Conservation (phyloP, 345 rosid species). For the Gossypium arboreum region DNA sequence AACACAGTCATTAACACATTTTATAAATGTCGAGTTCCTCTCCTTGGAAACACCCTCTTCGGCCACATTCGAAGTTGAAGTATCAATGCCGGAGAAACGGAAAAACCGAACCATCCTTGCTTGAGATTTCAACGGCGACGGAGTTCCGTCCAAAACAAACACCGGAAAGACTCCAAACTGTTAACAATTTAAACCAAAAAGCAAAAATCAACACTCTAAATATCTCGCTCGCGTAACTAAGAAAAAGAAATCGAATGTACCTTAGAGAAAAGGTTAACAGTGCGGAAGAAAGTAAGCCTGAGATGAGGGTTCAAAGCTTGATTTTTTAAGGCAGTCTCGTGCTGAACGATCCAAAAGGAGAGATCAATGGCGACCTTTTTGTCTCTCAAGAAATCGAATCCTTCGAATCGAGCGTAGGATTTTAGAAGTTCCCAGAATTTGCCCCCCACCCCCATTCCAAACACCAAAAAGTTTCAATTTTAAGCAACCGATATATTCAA, state of each 20-base stretch:
- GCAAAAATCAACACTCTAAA: not conserved
- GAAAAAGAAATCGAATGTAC: slow-evolving; percentile 22
- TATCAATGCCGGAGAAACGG: slow-evolving; percentile 53
- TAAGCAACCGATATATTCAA: not conserved
- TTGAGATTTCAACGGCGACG: slow-evolving; percentile 73
- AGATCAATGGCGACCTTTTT: slow-evolving; percentile 86
- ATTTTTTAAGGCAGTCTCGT: slow-evolving; percentile 66
- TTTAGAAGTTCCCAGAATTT: slow-evolving; percentile 85
- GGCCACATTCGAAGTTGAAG: slow-evolving; percentile 29
- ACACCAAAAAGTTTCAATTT: not conserved
- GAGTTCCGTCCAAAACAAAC: slow-evolving; percentile 84
- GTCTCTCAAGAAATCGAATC: slow-evolving; percentile 57
- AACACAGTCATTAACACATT: slow-evolving; percentile 70
- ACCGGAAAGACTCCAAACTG: slow-evolving; percentile 91
- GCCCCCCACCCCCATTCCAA: slow-evolving; percentile 76
- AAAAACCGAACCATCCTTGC: slow-evolving; percentile 62
- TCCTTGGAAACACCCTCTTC: slow-evolving; percentile 56
- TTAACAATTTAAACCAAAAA: slow-evolving; percentile 8
- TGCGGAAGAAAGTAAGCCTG: slow-evolving; percentile 83
- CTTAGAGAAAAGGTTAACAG: slow-evolving; percentile 83
- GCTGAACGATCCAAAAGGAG: slow-evolving; percentile 84
- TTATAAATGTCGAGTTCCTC: slow-evolving; percentile 57
- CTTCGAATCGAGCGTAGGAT: slow-evolving; percentile 56
- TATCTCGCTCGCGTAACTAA: not conserved
- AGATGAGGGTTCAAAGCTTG: slow-evolving; percentile 54